phyloP scores from a whole-genome alignment of 768 basidiomycete genomes.

The Gloeophyllum trabeum region DNA sequence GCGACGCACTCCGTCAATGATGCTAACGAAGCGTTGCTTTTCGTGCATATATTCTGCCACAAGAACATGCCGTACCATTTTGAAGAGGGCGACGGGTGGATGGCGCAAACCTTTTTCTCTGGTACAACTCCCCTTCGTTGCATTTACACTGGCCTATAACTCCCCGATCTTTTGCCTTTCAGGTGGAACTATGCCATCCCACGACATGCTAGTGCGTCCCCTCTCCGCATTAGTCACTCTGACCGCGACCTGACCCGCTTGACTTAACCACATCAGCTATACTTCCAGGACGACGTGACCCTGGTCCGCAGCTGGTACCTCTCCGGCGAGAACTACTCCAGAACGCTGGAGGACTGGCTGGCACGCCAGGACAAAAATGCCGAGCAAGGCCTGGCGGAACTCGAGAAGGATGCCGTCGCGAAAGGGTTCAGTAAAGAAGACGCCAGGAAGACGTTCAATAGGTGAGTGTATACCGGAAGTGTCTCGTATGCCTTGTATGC shows the following conservation, averaged over 20 bases:
- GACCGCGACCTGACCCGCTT: background rate
- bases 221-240: background rate
- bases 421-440: conserved; percentile 36
- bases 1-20: background rate
- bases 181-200: conserved; percentile 68
- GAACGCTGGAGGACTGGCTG: conserved; percentile 58
- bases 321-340: conserved; percentile 52
- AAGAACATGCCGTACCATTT: conserved; percentile 55
- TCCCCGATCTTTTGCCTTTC: conserved; percentile 1
- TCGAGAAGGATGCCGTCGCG: conserved; percentile 33
- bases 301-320: conserved; percentile 51
- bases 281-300: conserved; percentile 55
- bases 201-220: conserved; percentile 40
- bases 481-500: background rate
- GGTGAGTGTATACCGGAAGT: conserved; percentile 17
- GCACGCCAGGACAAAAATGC: conserved; percentile 41
- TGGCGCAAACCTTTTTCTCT: conserved; percentile 65
- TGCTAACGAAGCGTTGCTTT: conserved; percentile 36
- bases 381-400: conserved; percentile 34
- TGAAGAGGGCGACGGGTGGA: conserved; percentile 60
- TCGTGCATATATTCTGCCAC: conserved; percentile 68
- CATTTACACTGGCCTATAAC: too few relatives aligned
- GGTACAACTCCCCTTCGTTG: conserved; percentile 17
- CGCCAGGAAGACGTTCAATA: conserved; percentile 47
- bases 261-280: conserved; percentile 22